Base-by-base conservation (phyloP, 129 eudicot genomes). In the Helichrysum umbraculigerum region DNA sequence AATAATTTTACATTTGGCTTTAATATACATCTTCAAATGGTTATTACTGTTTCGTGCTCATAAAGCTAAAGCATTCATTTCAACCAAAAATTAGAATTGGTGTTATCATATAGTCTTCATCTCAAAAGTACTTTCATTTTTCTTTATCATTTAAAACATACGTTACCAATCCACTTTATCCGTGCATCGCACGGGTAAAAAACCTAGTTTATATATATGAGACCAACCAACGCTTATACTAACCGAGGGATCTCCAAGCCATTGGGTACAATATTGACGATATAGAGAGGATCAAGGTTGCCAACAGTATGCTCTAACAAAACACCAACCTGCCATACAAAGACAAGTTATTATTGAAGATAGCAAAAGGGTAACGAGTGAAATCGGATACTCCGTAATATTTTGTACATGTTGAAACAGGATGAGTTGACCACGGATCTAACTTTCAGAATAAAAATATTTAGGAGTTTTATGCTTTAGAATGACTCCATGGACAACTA, bases 301-400 rank as follows among this genome's bases (percentile, higher is more conserved):
- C 99, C 97, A 12, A 94, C 99, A 28, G 99, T 94, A 80, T 94
- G 99, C 87, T 94, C 99, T 81, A 91, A 75, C 92, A 94, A 78
- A 63, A 91, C 90, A 50, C 99, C 99, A 20, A 94, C 94, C 99
- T 94, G 92, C 34, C 72, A 67, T 79, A 29, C 41, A 73, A 63
- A 74, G 25, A 69, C 76, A 72, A 9, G 59, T 68, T 35, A 34
- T 56, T 19, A 25, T 58, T 4, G 25, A 30, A 25, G 44, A 30
- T 73, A 5, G 60, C 50, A 56, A 52, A 20, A 54, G 66, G 33
- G 51, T 72, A 70, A 47, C 21, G 7, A 16, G 61, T 50, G 59
- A 52, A 29, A 33, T 19, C 29, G 29, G 25, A 47, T 37, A 9
- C 37, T 34, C 37, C 37, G 7, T 62, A 6, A 3, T 30, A 33